Percentiles rank a stretch among this genome's conserved stretches.
Evolutionary conservation across 306 rosid genomes (phyloP).

Genomic region (Vigna nakashimae): DNA sequence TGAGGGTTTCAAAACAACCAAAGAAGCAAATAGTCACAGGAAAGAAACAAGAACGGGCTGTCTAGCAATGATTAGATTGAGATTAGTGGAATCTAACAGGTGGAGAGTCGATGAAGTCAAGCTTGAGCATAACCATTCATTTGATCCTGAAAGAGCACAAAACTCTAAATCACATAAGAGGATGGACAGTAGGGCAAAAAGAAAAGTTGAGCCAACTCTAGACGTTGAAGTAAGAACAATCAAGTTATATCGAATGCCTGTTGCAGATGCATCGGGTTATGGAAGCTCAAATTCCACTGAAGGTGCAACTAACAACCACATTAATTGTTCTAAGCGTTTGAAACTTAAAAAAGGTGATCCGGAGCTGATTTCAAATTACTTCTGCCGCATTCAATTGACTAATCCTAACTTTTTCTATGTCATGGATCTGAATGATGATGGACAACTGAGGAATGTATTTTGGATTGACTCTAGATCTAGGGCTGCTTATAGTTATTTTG

Average conservation of each 20-base stretch:
- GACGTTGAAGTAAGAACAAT: slow-evolving; percentile 91
- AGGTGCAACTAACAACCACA: slow-evolving; percentile 58
- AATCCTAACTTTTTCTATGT: slow-evolving; percentile 88
- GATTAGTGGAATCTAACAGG: slow-evolving; percentile 85
- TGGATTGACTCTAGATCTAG: slow-evolving; percentile 93
- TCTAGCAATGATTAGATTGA: slow-evolving; percentile 92
- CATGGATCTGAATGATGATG: slow-evolving; percentile 90
- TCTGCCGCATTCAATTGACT: slow-evolving; percentile 66
- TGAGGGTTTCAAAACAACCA: slow-evolving; percentile 87
- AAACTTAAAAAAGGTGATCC: slow-evolving; percentile 80
- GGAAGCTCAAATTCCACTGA: slow-evolving; percentile 70
- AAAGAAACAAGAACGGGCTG: slow-evolving; percentile 98
- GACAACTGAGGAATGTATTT: slow-evolving; percentile 79
- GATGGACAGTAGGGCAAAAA: slow-evolving; percentile 75
- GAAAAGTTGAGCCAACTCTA: slow-evolving; percentile 77
- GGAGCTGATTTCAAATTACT: slow-evolving; percentile 64
- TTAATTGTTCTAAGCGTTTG: slow-evolving; percentile 58
- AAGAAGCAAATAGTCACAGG: slow-evolving; percentile 86
- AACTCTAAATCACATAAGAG: slow-evolving; percentile 96
- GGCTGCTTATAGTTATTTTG: slow-evolving; percentile 83
- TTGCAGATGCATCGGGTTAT: slow-evolving; percentile 57
- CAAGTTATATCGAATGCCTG: slow-evolving; percentile 81
- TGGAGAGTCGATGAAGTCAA: slow-evolving; percentile 97
- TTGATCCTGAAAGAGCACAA: slow-evolving; percentile 95
- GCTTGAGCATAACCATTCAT: slow-evolving; percentile 95